Evolutionary conservation across 805 yeast species (phyloP), one percentile per base, ranked within the genome.

Genomic region (Myxozyma sirexii): DNA sequence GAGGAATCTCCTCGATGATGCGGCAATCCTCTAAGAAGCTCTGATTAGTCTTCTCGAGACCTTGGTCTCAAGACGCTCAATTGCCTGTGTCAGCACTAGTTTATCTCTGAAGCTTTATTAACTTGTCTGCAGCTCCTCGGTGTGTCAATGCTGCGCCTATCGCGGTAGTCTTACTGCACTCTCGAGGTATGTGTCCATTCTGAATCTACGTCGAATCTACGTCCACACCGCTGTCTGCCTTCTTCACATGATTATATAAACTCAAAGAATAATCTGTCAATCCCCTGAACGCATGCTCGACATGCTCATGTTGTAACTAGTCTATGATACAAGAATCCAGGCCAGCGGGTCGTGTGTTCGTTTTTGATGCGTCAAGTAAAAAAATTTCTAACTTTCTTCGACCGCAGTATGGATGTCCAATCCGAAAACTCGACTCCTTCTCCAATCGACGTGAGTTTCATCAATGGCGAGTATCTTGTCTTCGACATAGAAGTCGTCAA

Each of bases 401-500:
- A 3, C 35, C 10, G n/a, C n/a, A 42, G 50, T 23, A 26, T 43
- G 37, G 35, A 39, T 27, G 38, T 15, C 23, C 24, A 29, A 35
- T 17, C 49, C n/a, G 24, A 19, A 12, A 26, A 23, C 27, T 21
- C 39, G 23, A n/a, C 10, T n/a, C 27, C 31, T 7, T 3, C 38
- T 2, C 49, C 54, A 5, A 31, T 42, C 21, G 29, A 42, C 26
- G 54, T 64, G 27, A 55, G 62, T 56, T 52, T 37, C 41, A 24
- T 63, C 19, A 62, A 53, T 35, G 67, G 67, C 52, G 55, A 63
- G 39, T 64, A 42, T 31, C 51, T 66, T n/a, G 50, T 66, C 35
- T 66, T 62, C 24, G 66, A 62, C 50, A 23, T 63, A 38, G 64
- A 50, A 5, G 81, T 79, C 52, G 77, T 88, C 51, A 79, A 80